Evolutionary conservation across 1,284 basidiomycete genomes (phyloP).

Genomic region (Flammula alnicola): DNA sequence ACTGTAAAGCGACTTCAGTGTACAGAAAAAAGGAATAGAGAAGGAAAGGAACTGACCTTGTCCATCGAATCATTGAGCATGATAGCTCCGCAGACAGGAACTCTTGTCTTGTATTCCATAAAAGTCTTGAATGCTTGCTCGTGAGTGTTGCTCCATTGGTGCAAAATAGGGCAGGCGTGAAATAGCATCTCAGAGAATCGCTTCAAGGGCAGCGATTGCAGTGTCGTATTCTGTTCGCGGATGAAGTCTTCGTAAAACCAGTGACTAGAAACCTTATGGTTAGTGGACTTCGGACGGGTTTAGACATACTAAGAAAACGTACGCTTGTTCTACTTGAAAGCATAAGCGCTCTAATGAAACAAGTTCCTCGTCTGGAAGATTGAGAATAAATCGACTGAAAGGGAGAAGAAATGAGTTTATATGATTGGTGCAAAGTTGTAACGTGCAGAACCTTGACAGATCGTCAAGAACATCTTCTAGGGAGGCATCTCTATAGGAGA

Average conservation of each 20-base stretch:
- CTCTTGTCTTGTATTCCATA: conserved; percentile 95
- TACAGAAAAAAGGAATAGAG: not conserved
- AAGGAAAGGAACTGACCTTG: conserved; percentile 67
- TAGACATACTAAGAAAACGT: conserved; percentile 38
- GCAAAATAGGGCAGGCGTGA: conserved; percentile 78
- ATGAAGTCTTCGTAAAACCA: conserved; percentile 99
- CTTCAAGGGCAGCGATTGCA: conserved; percentile 89
- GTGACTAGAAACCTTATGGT: conserved; percentile 62
- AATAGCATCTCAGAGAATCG: conserved; percentile 96
- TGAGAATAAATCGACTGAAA: conserved; percentile 91
- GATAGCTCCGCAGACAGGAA: conserved; percentile 98
- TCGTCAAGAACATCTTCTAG: conserved; percentile 88
- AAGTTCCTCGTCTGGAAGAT: conserved; percentile 94
- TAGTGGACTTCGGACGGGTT: conserved; percentile 7
- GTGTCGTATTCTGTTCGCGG: conserved; percentile 85
- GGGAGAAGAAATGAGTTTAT: not conserved
- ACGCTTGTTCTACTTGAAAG: conserved; percentile 99
- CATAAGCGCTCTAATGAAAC: conserved; percentile 92
- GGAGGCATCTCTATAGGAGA: conserved; percentile 66
- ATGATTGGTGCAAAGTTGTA: conserved; percentile 8
- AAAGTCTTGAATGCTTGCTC: conserved; percentile 83
- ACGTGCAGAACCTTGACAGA: conserved; percentile 69
- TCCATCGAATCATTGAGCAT: conserved; percentile 92
- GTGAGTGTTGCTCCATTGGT: conserved; percentile 80
- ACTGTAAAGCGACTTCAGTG: conserved; percentile 49